Evolutionary conservation across 2,329 filamentous ascomycete genomes (phyloP).

Genomic region (Tolypocladium album): DNA sequence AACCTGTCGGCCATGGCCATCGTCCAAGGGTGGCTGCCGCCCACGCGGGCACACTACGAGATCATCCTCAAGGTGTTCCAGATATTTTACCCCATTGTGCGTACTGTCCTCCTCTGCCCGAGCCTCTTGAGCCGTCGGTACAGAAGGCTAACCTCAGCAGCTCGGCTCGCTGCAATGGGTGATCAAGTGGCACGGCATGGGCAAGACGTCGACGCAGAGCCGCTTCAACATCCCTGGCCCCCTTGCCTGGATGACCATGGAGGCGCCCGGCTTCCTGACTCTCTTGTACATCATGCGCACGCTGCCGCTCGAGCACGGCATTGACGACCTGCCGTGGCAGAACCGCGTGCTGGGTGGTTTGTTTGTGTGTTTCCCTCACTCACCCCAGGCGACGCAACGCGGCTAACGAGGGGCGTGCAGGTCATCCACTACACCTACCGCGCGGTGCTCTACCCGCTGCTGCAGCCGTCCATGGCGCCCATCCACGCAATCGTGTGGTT

Average conservation of each 20-base stretch:
- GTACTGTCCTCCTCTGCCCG: constrained; percentile 1
- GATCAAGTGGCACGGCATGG: constrained; percentile 75
- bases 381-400: background rate
- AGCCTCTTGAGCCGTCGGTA: constrained; percentile 3
- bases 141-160: constrained; percentile 29
- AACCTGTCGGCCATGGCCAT: constrained; percentile 27
- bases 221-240: constrained; percentile 80
- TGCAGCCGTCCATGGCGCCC: constrained; percentile 88
- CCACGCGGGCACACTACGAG: constrained; percentile 47
- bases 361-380: constrained; percentile 34
- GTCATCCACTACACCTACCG: constrained; percentile 86
- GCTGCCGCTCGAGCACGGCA: constrained; percentile 47
- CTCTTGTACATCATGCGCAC: constrained; percentile 70
- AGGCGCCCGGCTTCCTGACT: constrained; percentile 65
- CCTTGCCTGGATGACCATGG: constrained; percentile 82
- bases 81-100: constrained; percentile 40
- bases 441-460: constrained; percentile 68
- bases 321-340: constrained; percentile 58
- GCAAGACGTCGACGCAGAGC: constrained; percentile 74
- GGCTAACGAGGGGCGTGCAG: constrained; percentile 19
- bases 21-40: constrained; percentile 45
- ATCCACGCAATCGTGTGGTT: constrained; percentile 62
- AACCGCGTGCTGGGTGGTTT: constrained; percentile 66
- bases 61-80: constrained; percentile 40
- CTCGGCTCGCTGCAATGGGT: constrained; percentile 65